Percentiles rank a stretch among this genome's conserved stretches.
phyloP scores from a whole-genome alignment of 2,329 filamentous ascomycete species.

The Ophiostoma pallidulum region DNA sequence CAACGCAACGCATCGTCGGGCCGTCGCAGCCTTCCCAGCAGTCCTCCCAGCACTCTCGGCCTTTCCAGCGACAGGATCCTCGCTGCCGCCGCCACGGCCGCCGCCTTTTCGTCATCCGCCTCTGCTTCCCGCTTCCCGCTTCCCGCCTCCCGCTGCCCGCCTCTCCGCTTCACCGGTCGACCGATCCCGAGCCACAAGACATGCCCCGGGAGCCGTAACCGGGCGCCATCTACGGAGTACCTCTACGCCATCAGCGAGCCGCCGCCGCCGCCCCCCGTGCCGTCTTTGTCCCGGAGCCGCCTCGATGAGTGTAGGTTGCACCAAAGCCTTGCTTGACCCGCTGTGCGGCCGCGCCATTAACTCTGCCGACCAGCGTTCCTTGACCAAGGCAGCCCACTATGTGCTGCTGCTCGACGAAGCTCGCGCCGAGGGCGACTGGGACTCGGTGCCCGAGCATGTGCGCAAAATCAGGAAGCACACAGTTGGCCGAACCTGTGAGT shows the following conservation, averaged over 20 bases:
- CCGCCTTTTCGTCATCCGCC: background rate
- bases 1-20: too few species aligned
- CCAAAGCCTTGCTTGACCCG: background rate
- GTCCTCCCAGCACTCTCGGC: too few species aligned
- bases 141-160: background rate
- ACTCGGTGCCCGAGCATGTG: slow-evolving; percentile 75
- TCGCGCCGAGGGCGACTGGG: slow-evolving; percentile 82
- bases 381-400: slow-evolving; percentile 67
- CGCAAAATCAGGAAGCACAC: slow-evolving; percentile 94
- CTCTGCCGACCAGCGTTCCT: slow-evolving; percentile 5
- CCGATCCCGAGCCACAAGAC: background rate
- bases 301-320: slow-evolving; percentile 11
- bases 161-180: background rate
- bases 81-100: background rate
- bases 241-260: background rate
- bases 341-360: background rate
- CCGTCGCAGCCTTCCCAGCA: too few species aligned
- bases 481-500: slow-evolving; percentile 70
- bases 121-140: background rate
- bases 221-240: background rate
- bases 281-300: background rate
- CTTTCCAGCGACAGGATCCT: too few species aligned
- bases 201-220: slow-evolving; percentile 2
- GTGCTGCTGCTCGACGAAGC: slow-evolving; percentile 74
- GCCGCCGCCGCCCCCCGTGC: background rate